phyloP scores from a whole-genome alignment of 805 yeast species.

The Candida krabiensis region DNA sequence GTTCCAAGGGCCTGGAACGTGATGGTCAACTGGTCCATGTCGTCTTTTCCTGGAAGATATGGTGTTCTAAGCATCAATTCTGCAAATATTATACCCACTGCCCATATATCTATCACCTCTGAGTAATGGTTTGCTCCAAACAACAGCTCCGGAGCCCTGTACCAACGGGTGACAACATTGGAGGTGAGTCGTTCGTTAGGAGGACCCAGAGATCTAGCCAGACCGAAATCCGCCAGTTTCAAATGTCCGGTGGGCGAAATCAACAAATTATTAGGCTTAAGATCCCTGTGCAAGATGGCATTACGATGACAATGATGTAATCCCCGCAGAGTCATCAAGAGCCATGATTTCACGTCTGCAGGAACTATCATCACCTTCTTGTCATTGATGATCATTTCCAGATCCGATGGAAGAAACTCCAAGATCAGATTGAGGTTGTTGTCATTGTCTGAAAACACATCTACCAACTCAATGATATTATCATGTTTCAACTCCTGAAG shows the following conservation, averaged over 20 bases:
- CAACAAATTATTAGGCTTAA: slow-evolving; percentile 88
- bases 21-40: slow-evolving; percentile 85
- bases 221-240: slow-evolving; percentile 96
- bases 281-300: slow-evolving; percentile 85
- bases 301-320: slow-evolving; percentile 94
- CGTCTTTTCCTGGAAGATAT: slow-evolving; percentile 90
- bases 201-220: slow-evolving; percentile 81
- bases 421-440: slow-evolving; percentile 79
- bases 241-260: slow-evolving; percentile 85
- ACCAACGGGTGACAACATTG: slow-evolving; percentile 97
- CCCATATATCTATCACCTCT: slow-evolving; percentile 91
- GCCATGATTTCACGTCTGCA: slow-evolving; percentile 90
- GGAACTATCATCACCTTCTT: slow-evolving; percentile 71
- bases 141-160: slow-evolving; percentile 90
- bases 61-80: slow-evolving; percentile 95
- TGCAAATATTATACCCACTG: slow-evolving; percentile 94
- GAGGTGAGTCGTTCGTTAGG: slow-evolving; percentile 80
- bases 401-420: slow-evolving; percentile 89
- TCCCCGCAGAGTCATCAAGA: slow-evolving; percentile 92
- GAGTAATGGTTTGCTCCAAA: slow-evolving; percentile 90
- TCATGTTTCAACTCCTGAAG: slow-evolving; percentile 76
- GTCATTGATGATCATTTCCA: slow-evolving; percentile 87
- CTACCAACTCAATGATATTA: slow-evolving; percentile 84
- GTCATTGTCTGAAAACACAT: slow-evolving; percentile 70
- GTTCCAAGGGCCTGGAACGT: slow-evolving; percentile 96